Conservation (phyloP, 495 filamentous ascomycete species). For the Penicillium roqueforti region DNA sequence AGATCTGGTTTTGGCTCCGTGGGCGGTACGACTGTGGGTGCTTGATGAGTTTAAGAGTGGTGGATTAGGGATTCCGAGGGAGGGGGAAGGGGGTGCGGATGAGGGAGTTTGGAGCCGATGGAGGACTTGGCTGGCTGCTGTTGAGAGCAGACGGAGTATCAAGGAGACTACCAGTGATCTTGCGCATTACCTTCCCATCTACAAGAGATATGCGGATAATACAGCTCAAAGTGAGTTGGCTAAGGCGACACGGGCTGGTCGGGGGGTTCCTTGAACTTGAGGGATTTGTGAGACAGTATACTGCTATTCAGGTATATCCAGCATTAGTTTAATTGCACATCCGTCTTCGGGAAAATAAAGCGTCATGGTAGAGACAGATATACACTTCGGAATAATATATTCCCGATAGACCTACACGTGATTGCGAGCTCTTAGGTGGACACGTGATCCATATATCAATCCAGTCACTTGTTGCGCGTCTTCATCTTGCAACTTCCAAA, state of each 20-base stretch:
- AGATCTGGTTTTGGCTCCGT: constrained; percentile 63
- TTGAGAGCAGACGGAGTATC: constrained; percentile 53
- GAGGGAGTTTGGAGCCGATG: constrained; percentile 57
- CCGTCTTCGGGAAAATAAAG: neutral
- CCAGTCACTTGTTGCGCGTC: neutral
- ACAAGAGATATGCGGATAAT: constrained; percentile 68
- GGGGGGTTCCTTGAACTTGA: constrained; percentile 58
- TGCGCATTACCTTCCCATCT: constrained; percentile 59
- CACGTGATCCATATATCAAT: constrained; percentile 9
- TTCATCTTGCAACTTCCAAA: constrained; percentile 1
- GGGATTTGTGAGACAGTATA: neutral
- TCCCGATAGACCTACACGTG: neutral
- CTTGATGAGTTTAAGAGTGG: constrained; percentile 70
- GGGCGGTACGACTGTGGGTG: constrained; percentile 62
- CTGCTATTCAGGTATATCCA: neutral
- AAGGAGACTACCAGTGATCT: constrained; percentile 58
- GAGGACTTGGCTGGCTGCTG: constrained; percentile 55
- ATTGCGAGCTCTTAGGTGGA: neutral
- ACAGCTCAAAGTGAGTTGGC: constrained; percentile 66
- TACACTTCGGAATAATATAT: neutral
- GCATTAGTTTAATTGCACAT: neutral
- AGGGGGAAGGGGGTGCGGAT: constrained; percentile 44
- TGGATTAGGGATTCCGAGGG: constrained; percentile 53
- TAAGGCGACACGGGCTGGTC: constrained; percentile 61
- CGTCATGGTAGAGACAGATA: neutral